Base-by-base conservation (phyloP, 2,329 filamentous ascomycete genomes). In the Cladosporium cucumerinum region DNA sequence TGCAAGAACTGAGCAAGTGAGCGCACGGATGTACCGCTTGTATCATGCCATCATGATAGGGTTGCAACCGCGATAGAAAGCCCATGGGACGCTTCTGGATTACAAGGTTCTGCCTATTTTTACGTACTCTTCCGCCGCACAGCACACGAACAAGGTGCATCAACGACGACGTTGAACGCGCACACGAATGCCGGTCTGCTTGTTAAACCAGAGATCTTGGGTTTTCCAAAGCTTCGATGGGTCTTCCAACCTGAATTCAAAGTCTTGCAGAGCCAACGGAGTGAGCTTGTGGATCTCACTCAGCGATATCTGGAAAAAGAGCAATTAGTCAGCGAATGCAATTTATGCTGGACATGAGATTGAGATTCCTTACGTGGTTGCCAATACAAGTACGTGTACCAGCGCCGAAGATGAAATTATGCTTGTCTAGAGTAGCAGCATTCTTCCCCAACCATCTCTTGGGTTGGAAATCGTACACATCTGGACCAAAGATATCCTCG, bases 401-500 rank as follows among this genome's bases (percentile, higher is more conserved):
- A 10, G 55, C 55, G 32, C 55, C 55, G 25, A 58, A 58, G 5
- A 55, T n/a, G 23, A 55, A 18, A 21, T 34, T 55, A 16, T 55
- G 16, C 51, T 55, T 23, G 14, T 58, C 32, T 34, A 43, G n/a
- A 11, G 28, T 8, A 14, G 55, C 32, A 11, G 39, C 4, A 14
- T 58, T 32, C 28, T 55, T 10, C 5, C 18, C 26, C 30, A 78
- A 60, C 76, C 75, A 78, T 8, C 75, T 66, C 62, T 76, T 73
- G 0, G 76, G 76, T n/a, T 70, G 52, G 65, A 76, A 78, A 1
- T 61, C 62, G 23, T 34, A 18, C 1, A 18, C 28, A 28, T 76
- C 74, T 48, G 76, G 72, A 10, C 70, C 62, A 58, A 65, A 76
- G 8, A 76, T 68, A 5, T 72, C 67, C 34, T 67, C 65, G 57